These are phyloP conservation scores for Calonectria naviculata DNA, from an alignment of 2,329 filamentous ascomycete genomes.

Conservation along the genomic window DNA sequence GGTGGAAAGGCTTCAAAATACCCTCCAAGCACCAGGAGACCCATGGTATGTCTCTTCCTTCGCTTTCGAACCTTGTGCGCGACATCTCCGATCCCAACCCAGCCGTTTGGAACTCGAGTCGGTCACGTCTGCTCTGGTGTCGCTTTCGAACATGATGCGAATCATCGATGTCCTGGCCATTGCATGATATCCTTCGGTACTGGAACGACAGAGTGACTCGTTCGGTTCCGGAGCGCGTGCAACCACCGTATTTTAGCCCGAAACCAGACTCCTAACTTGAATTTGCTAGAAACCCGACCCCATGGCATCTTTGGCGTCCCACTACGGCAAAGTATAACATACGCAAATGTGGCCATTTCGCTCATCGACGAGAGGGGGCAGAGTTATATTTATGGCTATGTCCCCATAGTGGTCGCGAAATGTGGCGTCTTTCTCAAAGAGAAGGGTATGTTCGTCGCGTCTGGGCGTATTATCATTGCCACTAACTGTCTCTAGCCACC, in stretches of 20 bases:
- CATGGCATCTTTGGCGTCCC: conserved; percentile 95
- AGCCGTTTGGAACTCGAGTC: background rate
- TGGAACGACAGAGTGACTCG: background rate
- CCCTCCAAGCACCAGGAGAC: conserved; percentile 66
- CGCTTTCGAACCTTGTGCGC: conserved; percentile 5
- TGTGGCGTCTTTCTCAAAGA: conserved; percentile 98
- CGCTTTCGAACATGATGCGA: background rate
- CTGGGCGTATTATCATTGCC: background rate
- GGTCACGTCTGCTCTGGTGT: conserved; percentile 1
- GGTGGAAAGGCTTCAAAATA: conserved; percentile 97
- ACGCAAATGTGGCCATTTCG: conserved; percentile 98
- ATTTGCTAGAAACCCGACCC: conserved; percentile 56
- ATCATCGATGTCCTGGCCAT: background rate
- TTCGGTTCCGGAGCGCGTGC: background rate
- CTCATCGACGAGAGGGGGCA: conserved; percentile 91
- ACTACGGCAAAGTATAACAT: conserved; percentile 92
- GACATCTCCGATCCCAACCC: background rate
- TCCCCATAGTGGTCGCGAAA: conserved; percentile 98
- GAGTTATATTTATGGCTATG: conserved; percentile 98
- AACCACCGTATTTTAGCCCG: background rate
- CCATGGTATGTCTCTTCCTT: conserved; percentile 56
- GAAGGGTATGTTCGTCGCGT: conserved; percentile 75
- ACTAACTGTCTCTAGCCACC: conserved; percentile 72
- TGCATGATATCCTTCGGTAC: conserved; percentile 6
- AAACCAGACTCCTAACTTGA: conserved; percentile 31